These are phyloP conservation scores for Dendrobium catenatum DNA, from an alignment of 106 monocot species.

Conservation along the genomic window DNA sequence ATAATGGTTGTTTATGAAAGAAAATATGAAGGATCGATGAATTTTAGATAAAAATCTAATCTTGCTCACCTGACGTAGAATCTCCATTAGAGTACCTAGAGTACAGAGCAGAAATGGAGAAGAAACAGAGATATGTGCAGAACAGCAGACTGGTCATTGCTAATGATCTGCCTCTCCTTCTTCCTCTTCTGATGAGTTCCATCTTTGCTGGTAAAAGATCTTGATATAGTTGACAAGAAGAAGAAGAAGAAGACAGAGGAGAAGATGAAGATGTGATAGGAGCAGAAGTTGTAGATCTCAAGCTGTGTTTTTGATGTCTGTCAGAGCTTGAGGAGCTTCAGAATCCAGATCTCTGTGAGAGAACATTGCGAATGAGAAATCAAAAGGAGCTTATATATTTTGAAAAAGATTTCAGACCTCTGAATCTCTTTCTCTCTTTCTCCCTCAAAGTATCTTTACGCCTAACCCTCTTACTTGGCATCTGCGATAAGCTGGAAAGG, in stretches of 20 bases:
- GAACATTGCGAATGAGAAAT: not conserved
- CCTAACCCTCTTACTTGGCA: not conserved
- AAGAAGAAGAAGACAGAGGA: not conserved
- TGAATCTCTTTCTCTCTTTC: not conserved
- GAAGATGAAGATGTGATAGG: not conserved
- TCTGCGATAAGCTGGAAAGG: not conserved
- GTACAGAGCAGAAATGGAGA: not conserved
- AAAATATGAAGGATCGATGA: not conserved
- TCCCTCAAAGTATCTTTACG: not conserved
- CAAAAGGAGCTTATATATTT: not conserved
- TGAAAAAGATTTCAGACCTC: not conserved
- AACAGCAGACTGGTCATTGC: slow-evolving; percentile 1
- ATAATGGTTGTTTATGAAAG: too few relatives aligned
- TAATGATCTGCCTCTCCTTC: not conserved
- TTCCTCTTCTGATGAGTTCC: not conserved
- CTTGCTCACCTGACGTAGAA: not conserved
- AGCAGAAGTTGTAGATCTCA: not conserved
- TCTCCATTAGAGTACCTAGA: not conserved
- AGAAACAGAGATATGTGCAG: not conserved
- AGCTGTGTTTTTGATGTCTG: not conserved
- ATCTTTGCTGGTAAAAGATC: not conserved
- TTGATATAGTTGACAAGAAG: not conserved
- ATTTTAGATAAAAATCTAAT: not conserved
- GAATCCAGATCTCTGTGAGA: not conserved
- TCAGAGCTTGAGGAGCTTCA: not conserved